Percentiles rank a stretch among this genome's conserved stretches.
Conservation (phyloP, 1,139 yeast genomes). For the Hansenula lynferdii region DNA sequence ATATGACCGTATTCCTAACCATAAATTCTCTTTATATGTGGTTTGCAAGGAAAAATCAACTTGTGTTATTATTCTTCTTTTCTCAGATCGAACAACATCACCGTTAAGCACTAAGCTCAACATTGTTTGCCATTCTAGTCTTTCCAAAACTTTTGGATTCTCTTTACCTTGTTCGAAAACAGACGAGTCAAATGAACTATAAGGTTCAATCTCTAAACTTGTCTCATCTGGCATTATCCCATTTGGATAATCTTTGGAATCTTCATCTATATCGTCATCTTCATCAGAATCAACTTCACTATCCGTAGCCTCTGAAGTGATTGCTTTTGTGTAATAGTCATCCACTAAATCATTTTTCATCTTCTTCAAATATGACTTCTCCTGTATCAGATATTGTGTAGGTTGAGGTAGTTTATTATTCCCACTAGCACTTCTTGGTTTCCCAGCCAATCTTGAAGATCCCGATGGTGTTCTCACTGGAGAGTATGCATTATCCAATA, state of each 20-base stretch:
- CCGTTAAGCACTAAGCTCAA: conserved; percentile 86
- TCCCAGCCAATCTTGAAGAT: conserved; percentile 11
- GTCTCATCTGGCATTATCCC: conserved; percentile 12
- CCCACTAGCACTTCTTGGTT: conserved; percentile 16
- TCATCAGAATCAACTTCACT: conserved; percentile 25
- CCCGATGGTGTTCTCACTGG: conserved; percentile 21
- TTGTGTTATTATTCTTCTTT: conserved; percentile 64
- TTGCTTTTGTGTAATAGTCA: conserved; percentile 67
- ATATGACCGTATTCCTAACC: conserved; percentile 76
- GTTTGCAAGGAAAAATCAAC: conserved; percentile 43
- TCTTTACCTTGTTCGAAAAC: conserved; percentile 18
- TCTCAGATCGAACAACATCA: conserved; percentile 89
- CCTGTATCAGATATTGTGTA: conserved; percentile 44
- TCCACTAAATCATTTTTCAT: conserved; percentile 61
- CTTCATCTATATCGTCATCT: conserved; percentile 18
- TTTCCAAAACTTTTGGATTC: conserved; percentile 67
- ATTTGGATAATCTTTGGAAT: conserved; percentile 8
- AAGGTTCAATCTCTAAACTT: conserved; percentile 22
- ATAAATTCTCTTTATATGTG: conserved; percentile 65
- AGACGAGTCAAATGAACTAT: conserved; percentile 14
- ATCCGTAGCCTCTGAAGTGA: conserved; percentile 31
- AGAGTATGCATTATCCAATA: conserved; percentile 15
- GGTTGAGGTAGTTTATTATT: conserved; percentile 13
- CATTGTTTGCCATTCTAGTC: conserved; percentile 97
- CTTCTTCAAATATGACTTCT: conserved; percentile 60